Evolutionary conservation across 192 early-diverging fungal genomes (phyloP).

Genomic region (Backusella westeae): DNA sequence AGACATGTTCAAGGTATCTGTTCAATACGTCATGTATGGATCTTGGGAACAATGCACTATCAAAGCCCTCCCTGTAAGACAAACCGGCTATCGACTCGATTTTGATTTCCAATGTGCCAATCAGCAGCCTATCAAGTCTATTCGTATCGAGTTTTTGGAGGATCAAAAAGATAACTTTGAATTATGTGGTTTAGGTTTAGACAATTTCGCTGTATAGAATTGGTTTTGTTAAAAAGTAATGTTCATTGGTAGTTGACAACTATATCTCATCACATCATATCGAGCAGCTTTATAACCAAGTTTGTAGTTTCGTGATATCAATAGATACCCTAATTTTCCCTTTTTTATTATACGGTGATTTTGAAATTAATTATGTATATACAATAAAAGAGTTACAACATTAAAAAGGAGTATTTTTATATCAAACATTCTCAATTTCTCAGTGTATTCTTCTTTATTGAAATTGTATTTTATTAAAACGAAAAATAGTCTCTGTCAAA

Average conservation of each 20-base stretch:
- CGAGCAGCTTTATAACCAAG: not conserved
- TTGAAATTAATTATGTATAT: too few species aligned
- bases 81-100: not conserved
- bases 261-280: not conserved
- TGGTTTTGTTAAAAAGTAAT: too few species aligned
- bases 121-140: not conserved
- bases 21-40: conserved; percentile 17
- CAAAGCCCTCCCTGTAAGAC: not conserved
- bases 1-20: conserved; percentile 8
- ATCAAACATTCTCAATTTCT: not conserved
- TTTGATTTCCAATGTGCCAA: conserved; percentile 10
- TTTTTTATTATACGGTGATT: too few species aligned
- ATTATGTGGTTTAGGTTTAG: conserved; percentile 19
- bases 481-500: not conserved
- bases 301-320: not conserved
- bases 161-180: conserved; percentile 13
- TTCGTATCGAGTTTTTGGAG: conserved; percentile 16
- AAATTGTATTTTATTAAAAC: too few species aligned
- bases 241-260: not conserved
- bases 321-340: too few species aligned
- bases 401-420: too few species aligned
- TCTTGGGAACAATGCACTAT: not conserved
- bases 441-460: not conserved
- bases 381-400: too few species aligned
- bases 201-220: conserved; percentile 18